Conservation (phyloP, 305 asterid genomes). For the Fraxinus dipetala region DNA sequence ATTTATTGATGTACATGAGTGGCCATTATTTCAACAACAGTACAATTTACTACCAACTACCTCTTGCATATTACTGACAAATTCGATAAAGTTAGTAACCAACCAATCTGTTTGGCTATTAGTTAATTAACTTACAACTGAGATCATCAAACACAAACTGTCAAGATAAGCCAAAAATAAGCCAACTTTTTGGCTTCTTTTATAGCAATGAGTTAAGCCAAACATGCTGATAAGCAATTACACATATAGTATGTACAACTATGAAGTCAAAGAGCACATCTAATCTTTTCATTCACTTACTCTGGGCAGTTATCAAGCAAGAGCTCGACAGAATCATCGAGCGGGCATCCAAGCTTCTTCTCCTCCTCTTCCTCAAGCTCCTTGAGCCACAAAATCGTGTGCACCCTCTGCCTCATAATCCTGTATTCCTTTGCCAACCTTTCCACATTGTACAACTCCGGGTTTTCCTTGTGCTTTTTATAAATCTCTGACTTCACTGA, state of each 20-base stretch:
- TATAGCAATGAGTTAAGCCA: not conserved
- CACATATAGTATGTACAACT: not conserved
- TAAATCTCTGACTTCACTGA: slow-evolving; percentile 86
- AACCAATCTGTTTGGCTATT: not conserved
- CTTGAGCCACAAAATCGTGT: slow-evolving; percentile 82
- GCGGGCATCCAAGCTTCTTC: slow-evolving; percentile 64
- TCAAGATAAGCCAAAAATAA: not conserved
- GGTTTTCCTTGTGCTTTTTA: slow-evolving; percentile 83
- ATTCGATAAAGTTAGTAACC: not conserved
- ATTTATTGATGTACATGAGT: not conserved
- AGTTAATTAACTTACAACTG: not conserved
- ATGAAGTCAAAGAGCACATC: not conserved
- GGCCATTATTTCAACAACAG: not conserved
- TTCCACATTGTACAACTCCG: slow-evolving; percentile 77
- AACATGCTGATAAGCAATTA: not conserved
- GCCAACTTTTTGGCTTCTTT: not conserved
- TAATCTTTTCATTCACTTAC: slow-evolving; percentile 48
- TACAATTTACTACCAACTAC: not conserved
- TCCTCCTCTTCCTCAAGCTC: slow-evolving; percentile 80
- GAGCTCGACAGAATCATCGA: slow-evolving; percentile 68
- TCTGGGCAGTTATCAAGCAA: slow-evolving; percentile 71
- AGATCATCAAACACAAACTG: not conserved
- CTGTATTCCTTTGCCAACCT: slow-evolving; percentile 84
- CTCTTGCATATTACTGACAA: slow-evolving; percentile 16
- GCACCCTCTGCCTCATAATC: slow-evolving; percentile 95